Evolutionary conservation across 2,329 filamentous ascomycete genomes (phyloP).

Genomic region (Pyrenochaeta sp.): DNA sequence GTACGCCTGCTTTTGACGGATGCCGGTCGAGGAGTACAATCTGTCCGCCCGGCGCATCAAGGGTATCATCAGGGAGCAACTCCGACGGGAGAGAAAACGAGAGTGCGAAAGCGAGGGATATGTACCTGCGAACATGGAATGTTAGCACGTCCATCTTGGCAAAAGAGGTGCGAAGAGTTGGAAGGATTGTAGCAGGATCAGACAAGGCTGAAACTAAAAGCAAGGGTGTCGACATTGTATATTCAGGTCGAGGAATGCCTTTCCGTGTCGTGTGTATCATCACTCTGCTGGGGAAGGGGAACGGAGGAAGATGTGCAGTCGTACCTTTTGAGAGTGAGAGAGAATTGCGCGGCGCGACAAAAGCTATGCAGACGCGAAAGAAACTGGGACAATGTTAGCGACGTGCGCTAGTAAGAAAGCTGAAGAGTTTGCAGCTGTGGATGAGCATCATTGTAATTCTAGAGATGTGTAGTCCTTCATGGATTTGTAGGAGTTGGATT

Average conservation of each 20-base stretch:
- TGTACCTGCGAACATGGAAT: conserved; percentile 42
- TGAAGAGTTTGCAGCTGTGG: conserved; percentile 12
- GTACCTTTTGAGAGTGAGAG: conserved; percentile 53
- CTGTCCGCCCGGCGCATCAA: conserved; percentile 76
- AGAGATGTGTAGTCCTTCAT: conserved; percentile 62
- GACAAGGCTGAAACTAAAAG: conserved; percentile 75
- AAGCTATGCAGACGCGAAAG: too few species aligned
- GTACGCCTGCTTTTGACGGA: conserved; percentile 66
- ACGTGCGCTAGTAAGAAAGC: conserved; percentile 1
- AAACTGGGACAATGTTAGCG: conserved; percentile 28
- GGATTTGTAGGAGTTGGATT: conserved; percentile 66
- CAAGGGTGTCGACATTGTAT: conserved; percentile 67
- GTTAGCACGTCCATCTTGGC: conserved; percentile 34
- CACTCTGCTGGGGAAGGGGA: conserved; percentile 53
- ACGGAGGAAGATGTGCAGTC: conserved; percentile 12
- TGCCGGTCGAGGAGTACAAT: conserved; percentile 61
- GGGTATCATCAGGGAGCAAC: conserved; percentile 63
- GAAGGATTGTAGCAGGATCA: conserved; percentile 53
- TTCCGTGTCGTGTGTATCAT: conserved; percentile 70
- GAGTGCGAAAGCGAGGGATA: conserved; percentile 21
- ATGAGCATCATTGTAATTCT: conserved; percentile 64
- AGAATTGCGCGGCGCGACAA: too few species aligned
- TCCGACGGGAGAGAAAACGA: conserved; percentile 8
- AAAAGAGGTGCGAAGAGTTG: conserved; percentile 15
- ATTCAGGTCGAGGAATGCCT: conserved; percentile 75